Base-by-base conservation (phyloP, 192 early-diverging fungal genomes). In the Rhizophlyctis rosea region DNA sequence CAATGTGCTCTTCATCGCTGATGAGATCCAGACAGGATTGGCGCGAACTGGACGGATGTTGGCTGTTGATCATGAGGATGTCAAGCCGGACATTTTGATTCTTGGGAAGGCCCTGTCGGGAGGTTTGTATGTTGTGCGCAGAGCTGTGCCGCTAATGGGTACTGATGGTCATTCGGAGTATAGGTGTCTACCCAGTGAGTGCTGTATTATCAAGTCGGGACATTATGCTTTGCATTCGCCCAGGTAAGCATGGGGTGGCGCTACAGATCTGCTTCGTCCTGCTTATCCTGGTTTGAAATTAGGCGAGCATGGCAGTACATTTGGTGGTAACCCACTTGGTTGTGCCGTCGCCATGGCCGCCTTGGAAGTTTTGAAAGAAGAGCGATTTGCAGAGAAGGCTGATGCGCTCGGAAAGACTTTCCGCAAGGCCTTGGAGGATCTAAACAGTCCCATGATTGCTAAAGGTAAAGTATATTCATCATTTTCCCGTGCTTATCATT, bases 41-140 rank as follows among this genome's bases (percentile, higher is more conserved):
- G 93, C 80, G 3, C 88, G 96, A 62, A 97, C 94, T 11, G 96
- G 96, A 31, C 93, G 90, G 64, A 79, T 99, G 78, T 87, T 99
- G 52, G 95, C 94, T 47, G 83, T 90, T 47, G 93, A 99, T 69
- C 90, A 96, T 67, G 96, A 99, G 47, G 73, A 83, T 66, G 81
- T 99, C 68, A 92, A 87, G 57, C 89, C 94, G 30, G 96, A 99
- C 67, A 86, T 99, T 53, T 76, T 96, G 53, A 86, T 99, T 61
- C 83, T 99, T 36, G 96, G 96, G 60, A 99, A 99, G 79, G 96
- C 96, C n/a, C 81, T 99, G 5, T 92, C 91, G 31, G 96, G 93
- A 34, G 96, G 96, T 58, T 7, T 44, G 39, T 44, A 44, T 44
- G 9, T n/a, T n/a, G n/a, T n/a, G n/a, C n/a, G n/a, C n/a, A n/a